Conservation (phyloP, 2,329 filamentous ascomycete genomes). For the Botrytis elliptica region DNA sequence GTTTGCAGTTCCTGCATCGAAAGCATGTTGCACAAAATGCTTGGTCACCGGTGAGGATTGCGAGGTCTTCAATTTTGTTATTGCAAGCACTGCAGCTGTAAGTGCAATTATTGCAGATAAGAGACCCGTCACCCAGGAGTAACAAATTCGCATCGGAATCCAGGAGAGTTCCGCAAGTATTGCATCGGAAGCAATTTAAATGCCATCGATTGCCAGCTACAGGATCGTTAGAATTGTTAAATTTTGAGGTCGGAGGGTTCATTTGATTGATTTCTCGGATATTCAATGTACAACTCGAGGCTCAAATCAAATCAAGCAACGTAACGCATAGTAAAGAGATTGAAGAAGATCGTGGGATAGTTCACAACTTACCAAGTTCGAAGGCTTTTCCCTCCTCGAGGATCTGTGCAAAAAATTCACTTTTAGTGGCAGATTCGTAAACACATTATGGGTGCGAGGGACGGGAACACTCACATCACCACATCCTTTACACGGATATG, state of each 20-base stretch:
- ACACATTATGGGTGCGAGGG: slow-evolving; percentile 7
- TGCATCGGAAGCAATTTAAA: slow-evolving; percentile 97
- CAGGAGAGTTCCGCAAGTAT: slow-evolving; percentile 90
- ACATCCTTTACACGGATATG: slow-evolving; percentile 88
- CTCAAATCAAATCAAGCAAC: slow-evolving; percentile 20
- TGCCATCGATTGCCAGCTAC: slow-evolving; percentile 95
- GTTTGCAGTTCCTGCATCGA: slow-evolving; percentile 95
- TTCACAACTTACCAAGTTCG: slow-evolving; percentile 72
- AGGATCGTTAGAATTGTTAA: slow-evolving; percentile 32
- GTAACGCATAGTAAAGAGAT: slow-evolving; percentile 13
- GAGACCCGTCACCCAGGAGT: slow-evolving; percentile 91
- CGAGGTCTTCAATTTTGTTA: slow-evolving; percentile 97
- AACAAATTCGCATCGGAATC: slow-evolving; percentile 98
- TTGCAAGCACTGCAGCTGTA: slow-evolving; percentile 97
- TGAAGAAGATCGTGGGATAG: not conserved
- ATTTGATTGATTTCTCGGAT: slow-evolving; percentile 16
- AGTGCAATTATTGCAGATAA: slow-evolving; percentile 99
- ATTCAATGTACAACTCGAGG: slow-evolving; percentile 19
- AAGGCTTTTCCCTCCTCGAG: slow-evolving; percentile 98
- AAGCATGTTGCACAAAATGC: slow-evolving; percentile 98
- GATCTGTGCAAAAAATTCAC: slow-evolving; percentile 58
- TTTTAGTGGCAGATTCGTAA: slow-evolving; percentile 28
- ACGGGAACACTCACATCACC: slow-evolving; percentile 66
- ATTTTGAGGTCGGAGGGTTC: slow-evolving; percentile 17
- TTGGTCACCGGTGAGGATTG: slow-evolving; percentile 95